Conservation (phyloP, 192 early-diverging fungal genomes). For the Funneliformis mosseae region DNA sequence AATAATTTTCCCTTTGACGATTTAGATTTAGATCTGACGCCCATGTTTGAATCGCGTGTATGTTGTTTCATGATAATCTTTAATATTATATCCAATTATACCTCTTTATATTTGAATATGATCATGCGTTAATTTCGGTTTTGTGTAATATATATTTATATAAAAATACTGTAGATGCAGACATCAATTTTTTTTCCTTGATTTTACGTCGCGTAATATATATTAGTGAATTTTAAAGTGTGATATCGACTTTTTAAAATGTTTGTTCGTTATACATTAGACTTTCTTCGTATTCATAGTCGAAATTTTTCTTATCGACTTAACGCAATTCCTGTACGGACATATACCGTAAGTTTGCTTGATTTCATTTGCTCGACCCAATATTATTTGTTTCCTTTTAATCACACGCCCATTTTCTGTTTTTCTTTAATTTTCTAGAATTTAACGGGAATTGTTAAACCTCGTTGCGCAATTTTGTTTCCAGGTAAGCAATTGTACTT, state of each 20-base stretch:
- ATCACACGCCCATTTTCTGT: not conserved
- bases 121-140: too few relatives aligned
- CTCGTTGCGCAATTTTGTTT: conserved; percentile 29
- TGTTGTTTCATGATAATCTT: too few relatives aligned
- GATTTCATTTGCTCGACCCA: not conserved
- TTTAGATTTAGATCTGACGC: too few relatives aligned
- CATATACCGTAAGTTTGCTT: not conserved
- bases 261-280: not conserved
- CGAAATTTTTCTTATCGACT: not conserved
- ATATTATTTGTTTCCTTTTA: not conserved
- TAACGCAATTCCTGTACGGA: not conserved
- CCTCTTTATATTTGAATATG: too few relatives aligned
- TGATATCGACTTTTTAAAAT: not conserved
- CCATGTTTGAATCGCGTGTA: too few relatives aligned
- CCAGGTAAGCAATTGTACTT: conserved; percentile 14
- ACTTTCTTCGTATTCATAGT: not conserved
- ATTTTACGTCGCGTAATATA: too few relatives aligned
- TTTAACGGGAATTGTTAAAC: conserved; percentile 16
- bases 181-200: too few relatives aligned
- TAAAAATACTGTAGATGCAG: too few relatives aligned
- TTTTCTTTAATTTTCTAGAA: not conserved
- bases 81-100: too few relatives aligned
- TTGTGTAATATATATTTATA: too few relatives aligned
- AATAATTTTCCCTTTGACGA: too few relatives aligned
- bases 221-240: not conserved